Evolutionary conservation across 75 land plant genomes (phyloP).

Genomic region (Cupressus sempervirens): DNA sequence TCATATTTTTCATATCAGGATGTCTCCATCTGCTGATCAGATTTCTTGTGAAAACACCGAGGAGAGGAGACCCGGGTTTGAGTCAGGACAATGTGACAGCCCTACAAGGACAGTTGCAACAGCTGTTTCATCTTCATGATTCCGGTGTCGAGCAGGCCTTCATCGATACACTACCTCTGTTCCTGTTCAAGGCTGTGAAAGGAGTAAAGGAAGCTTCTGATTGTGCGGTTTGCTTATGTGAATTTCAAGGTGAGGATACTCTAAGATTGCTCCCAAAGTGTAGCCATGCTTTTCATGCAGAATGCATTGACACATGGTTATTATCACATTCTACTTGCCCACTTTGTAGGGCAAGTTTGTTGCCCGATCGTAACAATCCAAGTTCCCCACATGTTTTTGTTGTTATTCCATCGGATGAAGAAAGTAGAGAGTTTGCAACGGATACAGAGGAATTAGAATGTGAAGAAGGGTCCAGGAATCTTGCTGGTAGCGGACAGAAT

Average conservation of each 20-base stretch:
- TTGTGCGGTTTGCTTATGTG: slow-evolving; percentile 61
- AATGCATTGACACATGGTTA: slow-evolving; percentile 71
- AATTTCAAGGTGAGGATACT: slow-evolving; percentile 45
- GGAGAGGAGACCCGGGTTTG: slow-evolving; percentile 23
- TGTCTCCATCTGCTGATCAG: slow-evolving; percentile 45
- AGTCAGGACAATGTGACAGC: slow-evolving; percentile 23
- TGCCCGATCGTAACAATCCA: slow-evolving; percentile 32
- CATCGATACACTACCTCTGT: slow-evolving; percentile 61
- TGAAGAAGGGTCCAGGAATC: slow-evolving; percentile 13
- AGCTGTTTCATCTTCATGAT: slow-evolving; percentile 64
- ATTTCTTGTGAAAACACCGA: slow-evolving; percentile 27
- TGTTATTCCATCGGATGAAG: slow-evolving; percentile 49
- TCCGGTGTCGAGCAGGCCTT: slow-evolving; percentile 65
- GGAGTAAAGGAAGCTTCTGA: slow-evolving; percentile 58
- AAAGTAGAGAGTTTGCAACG: slow-evolving; percentile 32
- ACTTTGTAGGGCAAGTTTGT: slow-evolving; percentile 43
- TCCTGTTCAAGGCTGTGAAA: slow-evolving; percentile 43
- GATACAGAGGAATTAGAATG: slow-evolving; percentile 15
- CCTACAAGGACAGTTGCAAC: slow-evolving; percentile 57
- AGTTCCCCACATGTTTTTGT: slow-evolving; percentile 37
- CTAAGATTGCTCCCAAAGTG: slow-evolving; percentile 59
- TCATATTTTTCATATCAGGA: slow-evolving; percentile 51
- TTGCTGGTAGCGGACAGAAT: background rate
- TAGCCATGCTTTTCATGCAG: slow-evolving; percentile 65
- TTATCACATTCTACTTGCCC: slow-evolving; percentile 69